Evolutionary conservation across 2,329 filamentous ascomycete species (phyloP).

Genomic region (Colletotrichum abscissum): DNA sequence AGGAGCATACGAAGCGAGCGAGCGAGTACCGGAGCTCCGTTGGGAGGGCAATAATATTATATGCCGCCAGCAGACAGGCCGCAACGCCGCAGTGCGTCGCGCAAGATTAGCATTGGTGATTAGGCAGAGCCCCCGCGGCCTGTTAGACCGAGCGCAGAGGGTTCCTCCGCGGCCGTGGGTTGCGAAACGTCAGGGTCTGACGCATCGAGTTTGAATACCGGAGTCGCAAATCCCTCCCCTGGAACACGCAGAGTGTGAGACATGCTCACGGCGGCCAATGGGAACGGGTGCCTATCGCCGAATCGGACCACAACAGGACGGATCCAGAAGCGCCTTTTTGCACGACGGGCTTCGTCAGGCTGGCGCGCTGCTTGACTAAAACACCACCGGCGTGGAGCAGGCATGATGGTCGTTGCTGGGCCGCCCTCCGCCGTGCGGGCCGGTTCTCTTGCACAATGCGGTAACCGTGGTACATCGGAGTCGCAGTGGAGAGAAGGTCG

Average conservation of each 20-base stretch:
- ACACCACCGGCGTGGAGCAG: constrained; percentile 29
- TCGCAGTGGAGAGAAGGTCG: background rate
- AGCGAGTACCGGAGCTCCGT: constrained; percentile 33
- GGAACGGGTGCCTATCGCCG: constrained; percentile 34
- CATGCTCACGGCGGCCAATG: constrained; percentile 32
- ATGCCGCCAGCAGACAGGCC: constrained; percentile 8
- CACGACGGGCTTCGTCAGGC: constrained; percentile 31
- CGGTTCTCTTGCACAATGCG: constrained; percentile 29
- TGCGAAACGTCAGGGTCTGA: constrained; percentile 36
- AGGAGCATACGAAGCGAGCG: constrained; percentile 13
- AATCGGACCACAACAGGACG: constrained; percentile 37
- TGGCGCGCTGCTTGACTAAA: constrained; percentile 36
- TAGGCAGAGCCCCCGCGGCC: constrained; percentile 20
- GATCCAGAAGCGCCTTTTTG: constrained; percentile 35
- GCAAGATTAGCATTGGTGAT: constrained; percentile 11
- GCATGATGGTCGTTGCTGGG: constrained; percentile 34
- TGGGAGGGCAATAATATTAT: constrained; percentile 21
- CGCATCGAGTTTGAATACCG: constrained; percentile 36
- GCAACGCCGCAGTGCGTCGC: too few relatives aligned
- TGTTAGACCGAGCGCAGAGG: constrained; percentile 33
- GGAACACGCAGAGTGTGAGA: constrained; percentile 37
- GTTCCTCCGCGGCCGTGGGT: constrained; percentile 31
- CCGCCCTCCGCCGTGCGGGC: constrained; percentile 33
- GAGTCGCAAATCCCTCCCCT: constrained; percentile 35
- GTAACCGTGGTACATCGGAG: constrained; percentile 20